Evolutionary conservation across 768 basidiomycete genomes (phyloP).

Genomic region (Lentinula raphanica): DNA sequence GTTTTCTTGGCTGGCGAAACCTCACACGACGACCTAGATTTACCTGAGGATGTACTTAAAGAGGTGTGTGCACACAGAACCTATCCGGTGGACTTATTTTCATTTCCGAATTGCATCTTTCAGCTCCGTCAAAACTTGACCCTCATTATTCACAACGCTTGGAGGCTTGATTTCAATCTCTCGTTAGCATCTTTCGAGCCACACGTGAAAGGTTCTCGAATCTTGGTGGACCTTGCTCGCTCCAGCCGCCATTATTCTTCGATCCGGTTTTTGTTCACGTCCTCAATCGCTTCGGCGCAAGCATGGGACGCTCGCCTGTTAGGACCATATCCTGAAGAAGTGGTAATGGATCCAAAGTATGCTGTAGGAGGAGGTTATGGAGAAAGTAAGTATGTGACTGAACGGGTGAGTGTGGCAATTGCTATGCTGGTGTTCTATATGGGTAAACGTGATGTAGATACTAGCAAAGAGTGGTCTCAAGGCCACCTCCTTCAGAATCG

Average conservation of each 20-base stretch:
- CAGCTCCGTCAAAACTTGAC: slow-evolving; percentile 17
- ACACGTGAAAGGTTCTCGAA: slow-evolving; percentile 31
- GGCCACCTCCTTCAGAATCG: slow-evolving; percentile 32
- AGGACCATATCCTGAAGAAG: slow-evolving; percentile 23
- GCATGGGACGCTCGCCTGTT: slow-evolving; percentile 19
- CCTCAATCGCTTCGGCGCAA: slow-evolving; percentile 23
- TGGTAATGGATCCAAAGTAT: slow-evolving; percentile 18
- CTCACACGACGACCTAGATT: slow-evolving; percentile 12
- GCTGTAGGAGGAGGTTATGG: slow-evolving; percentile 32
- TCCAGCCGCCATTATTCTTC: slow-evolving; percentile 9
- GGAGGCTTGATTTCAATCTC: slow-evolving; percentile 41
- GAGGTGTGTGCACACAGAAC: slow-evolving; percentile 12
- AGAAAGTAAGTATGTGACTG: slow-evolving; percentile 32
- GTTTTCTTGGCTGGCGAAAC: slow-evolving; percentile 19
- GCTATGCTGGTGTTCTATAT: too few relatives aligned
- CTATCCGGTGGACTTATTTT: not conserved
- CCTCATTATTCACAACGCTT: slow-evolving; percentile 29
- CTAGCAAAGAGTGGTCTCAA: slow-evolving; percentile 26
- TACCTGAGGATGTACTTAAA: slow-evolving; percentile 13
- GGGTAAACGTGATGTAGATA: too few relatives aligned
- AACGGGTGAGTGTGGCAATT: slow-evolving; percentile 27
- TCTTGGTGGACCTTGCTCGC: slow-evolving; percentile 28
- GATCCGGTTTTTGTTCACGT: slow-evolving; percentile 25
- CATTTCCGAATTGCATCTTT: not conserved
- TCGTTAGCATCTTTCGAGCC: slow-evolving; percentile 35